Conservation (phyloP, 305 asterid genomes). For the Fraxinus floribunda region DNA sequence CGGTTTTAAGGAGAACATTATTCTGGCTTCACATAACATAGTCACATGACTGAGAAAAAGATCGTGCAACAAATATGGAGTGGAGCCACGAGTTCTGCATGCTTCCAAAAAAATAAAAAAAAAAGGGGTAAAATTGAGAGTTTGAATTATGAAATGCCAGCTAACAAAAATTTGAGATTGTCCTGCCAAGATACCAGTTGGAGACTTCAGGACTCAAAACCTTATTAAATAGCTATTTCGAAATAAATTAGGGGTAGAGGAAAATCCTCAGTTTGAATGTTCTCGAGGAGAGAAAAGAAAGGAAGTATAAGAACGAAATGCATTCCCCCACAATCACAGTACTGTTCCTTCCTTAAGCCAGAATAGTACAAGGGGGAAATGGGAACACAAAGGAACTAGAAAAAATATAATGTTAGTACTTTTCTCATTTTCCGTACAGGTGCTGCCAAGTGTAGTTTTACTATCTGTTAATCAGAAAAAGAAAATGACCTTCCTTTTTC, state of each 20-base stretch:
- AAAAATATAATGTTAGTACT: neutral
- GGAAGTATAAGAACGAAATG: neutral
- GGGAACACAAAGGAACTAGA: neutral
- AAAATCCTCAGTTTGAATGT: neutral
- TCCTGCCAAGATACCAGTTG: neutral
- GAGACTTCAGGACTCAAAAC: neutral
- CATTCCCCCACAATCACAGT: neutral
- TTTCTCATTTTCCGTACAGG: neutral
- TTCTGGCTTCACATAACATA: slow-evolving; percentile 24
- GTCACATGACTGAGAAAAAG: slow-evolving; percentile 11
- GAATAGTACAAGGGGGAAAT: neutral
- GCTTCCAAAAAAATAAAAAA: neutral
- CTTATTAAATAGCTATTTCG: neutral
- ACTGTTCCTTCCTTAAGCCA: neutral
- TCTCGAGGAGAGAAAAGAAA: neutral
- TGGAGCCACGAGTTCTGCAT: slow-evolving; percentile 12
- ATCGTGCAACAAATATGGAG: slow-evolving; percentile 21
- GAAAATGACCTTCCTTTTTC: neutral
- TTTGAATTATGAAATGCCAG: neutral
- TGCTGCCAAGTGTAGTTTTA: neutral
- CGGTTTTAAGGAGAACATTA: slow-evolving; percentile 33
- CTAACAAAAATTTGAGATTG: neutral
- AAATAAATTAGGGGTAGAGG: neutral
- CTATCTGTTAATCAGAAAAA: neutral
- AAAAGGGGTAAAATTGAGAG: neutral